Base-by-base conservation (phyloP, 2,329 filamentous ascomycete species). In the Penicillium hordei region DNA sequence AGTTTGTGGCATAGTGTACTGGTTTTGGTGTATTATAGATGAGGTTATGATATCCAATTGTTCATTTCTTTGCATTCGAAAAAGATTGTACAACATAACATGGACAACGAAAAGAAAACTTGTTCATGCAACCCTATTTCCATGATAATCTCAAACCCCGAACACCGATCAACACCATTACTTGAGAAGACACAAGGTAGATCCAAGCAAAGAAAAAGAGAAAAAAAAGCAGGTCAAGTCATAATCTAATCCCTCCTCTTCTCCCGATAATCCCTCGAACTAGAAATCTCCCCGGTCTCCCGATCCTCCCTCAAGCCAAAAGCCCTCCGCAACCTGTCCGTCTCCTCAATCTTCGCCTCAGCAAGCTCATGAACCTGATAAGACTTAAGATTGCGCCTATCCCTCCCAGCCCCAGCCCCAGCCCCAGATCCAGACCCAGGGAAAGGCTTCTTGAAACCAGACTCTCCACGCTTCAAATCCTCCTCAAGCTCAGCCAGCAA, bases 351-450 rank as follows among this genome's bases (percentile, higher is more conserved):
- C 83, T 99, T 99, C 59, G 93, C 94, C 69, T 94, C 90, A 19
- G 94, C 94, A 73, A 96, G 83, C 78, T 97, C 94, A 79, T 99
- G 94, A 21, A 97, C 92, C 77, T 97, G 91, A 76, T 97, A 92
- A 64, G 87, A 83, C 78, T 97, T 99, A 63, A 97, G 82, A 10
- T 85, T 83, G 70, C 58, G 78, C 71, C 72, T 63, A 60, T 71
- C 69, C 60, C 61, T 66, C 5, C 52, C 49, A 54, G 44, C 43
- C 58, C 15, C 49, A 54, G 44, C 43, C 58, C 15, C 34, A n/a
- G 34, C 36, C n/a, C 19, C 43, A 55, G 25, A 68, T 1, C 12
- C 43, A 46, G 43, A 13, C 6, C n/a, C 39, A 44, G 49, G 9
- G 70, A 34, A 62, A 52, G 52, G 69, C 53, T 59, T 72, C 75